Percentiles rank a stretch among this genome's conserved stretches.
phyloP scores from a whole-genome alignment of 176 grass and related monocot species.

The Musa itinerans region DNA sequence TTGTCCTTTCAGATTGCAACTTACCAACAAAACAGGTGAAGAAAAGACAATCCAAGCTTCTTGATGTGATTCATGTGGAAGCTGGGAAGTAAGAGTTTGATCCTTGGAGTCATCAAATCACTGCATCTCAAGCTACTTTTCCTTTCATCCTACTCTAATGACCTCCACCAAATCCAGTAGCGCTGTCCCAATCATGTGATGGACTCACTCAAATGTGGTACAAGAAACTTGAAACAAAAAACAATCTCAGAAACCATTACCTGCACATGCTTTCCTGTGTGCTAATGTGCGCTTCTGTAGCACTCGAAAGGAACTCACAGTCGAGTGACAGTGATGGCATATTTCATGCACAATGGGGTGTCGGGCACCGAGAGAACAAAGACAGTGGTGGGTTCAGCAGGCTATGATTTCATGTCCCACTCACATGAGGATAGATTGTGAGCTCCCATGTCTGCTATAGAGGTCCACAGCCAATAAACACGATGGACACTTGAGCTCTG shows the following conservation, averaged over 20 bases:
- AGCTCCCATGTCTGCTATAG: not conserved
- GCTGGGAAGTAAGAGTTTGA: not conserved
- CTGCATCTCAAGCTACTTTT: not conserved
- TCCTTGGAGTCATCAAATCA: not conserved
- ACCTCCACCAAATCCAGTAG: no score
- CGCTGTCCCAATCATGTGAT: no score
- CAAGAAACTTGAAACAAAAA: not conserved
- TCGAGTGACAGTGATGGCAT: not conserved
- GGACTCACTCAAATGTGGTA: no score
- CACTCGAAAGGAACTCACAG: not conserved
- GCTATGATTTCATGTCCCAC: not conserved
- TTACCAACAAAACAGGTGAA: no score
- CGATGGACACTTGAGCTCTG: no score
- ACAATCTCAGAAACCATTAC: not conserved
- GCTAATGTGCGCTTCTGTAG: not conserved
- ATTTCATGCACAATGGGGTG: not conserved
- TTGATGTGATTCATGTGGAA: not conserved
- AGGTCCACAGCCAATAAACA: no score
- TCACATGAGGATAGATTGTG: not conserved
- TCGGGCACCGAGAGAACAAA: not conserved
- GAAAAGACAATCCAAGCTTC: no score
- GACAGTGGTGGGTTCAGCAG: not conserved
- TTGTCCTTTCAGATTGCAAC: no score
- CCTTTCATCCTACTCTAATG: no score
- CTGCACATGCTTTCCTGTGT: not conserved